Percentiles rank a stretch among this genome's conserved stretches.
Conservation (phyloP, 805 yeast genomes). For the Saccharomycopsis amapae region DNA sequence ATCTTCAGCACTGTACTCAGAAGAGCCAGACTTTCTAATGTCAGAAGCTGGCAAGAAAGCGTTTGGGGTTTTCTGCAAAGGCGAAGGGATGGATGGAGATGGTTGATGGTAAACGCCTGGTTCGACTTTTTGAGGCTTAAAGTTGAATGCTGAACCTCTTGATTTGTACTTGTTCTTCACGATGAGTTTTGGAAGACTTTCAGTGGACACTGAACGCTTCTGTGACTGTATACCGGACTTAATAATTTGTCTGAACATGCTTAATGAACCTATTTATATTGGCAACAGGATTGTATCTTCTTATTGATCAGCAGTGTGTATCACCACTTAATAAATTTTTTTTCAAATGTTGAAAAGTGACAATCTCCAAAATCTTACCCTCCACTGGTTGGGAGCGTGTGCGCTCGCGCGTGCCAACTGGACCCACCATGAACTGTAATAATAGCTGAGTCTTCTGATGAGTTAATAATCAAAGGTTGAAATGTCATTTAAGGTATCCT, state of each 20-base stretch:
- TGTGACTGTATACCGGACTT: constrained; percentile 5
- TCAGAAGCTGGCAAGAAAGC: constrained; percentile 60
- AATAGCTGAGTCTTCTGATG: no score
- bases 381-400: no score
- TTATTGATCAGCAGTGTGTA: no score
- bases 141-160: constrained; percentile 17
- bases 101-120: constrained; percentile 22
- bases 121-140: constrained; percentile 18
- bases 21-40: constrained; percentile 39
- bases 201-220: background rate
- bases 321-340: no score
- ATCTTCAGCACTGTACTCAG: constrained; percentile 24
- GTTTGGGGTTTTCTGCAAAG: constrained; percentile 45
- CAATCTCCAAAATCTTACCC: no score
- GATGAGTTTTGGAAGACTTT: background rate
- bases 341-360: no score
- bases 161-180: constrained; percentile 15
- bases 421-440: no score
- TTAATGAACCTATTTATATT: no score
- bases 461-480: no score
- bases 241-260: constrained; percentile 1
- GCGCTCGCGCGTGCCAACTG: no score
- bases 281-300: no score
- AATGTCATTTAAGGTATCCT: no score
- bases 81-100: constrained; percentile 21